These are phyloP conservation scores for Suhomyces vadensis DNA, from an alignment of 805 yeast genomes.

Conservation along the genomic window DNA sequence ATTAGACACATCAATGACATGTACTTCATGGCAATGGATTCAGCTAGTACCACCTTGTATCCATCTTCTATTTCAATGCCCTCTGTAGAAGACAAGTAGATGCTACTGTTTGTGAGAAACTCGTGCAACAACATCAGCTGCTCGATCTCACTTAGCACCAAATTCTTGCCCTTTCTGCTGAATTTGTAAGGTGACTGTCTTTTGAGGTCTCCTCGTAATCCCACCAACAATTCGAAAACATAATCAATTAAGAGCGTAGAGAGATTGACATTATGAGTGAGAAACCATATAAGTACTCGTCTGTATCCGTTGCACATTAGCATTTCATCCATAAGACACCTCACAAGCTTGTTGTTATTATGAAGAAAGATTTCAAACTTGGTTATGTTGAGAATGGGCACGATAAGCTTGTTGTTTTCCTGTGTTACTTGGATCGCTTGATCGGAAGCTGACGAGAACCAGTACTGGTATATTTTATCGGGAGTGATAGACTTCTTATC, in stretches of 20 bases:
- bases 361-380: slow-evolving; percentile 54
- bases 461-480: slow-evolving; percentile 50
- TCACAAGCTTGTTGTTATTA: slow-evolving; percentile 53
- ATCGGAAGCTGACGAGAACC: slow-evolving; percentile 38
- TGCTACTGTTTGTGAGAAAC: slow-evolving; percentile 53
- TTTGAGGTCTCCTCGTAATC: slow-evolving; percentile 49
- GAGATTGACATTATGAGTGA: slow-evolving; percentile 58
- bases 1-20: slow-evolving; percentile 62
- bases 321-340: slow-evolving; percentile 65
- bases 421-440: slow-evolving; percentile 25
- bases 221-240: slow-evolving; percentile 59
- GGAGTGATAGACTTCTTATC: slow-evolving; percentile 36
- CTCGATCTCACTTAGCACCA: slow-evolving; percentile 59
- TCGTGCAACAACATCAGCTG: slow-evolving; percentile 69
- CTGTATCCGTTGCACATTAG: slow-evolving; percentile 68
- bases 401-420: slow-evolving; percentile 27
- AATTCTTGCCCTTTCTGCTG: slow-evolving; percentile 54
- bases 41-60: slow-evolving; percentile 29
- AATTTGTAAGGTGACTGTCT: slow-evolving; percentile 36
- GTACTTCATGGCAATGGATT: slow-evolving; percentile 39
- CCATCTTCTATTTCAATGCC: slow-evolving; percentile 34
- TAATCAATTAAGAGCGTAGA: slow-evolving; percentile 60
- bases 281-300: slow-evolving; percentile 63
- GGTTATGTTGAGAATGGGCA: slow-evolving; percentile 33
- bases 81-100: slow-evolving; percentile 33